Conservation (phyloP, 768 basidiomycete genomes). For the Boletus tylopilopsis region DNA sequence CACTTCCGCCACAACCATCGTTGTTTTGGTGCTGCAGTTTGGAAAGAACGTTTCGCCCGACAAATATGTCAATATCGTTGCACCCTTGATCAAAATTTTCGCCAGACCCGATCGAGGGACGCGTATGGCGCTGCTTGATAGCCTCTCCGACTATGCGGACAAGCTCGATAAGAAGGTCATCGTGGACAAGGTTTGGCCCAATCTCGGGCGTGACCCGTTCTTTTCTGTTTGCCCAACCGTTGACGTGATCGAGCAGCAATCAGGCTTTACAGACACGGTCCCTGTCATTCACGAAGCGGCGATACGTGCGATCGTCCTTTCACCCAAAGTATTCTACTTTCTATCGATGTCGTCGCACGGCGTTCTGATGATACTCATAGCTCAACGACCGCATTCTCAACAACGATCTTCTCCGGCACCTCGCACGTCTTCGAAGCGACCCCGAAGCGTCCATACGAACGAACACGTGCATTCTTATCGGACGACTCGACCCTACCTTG, state of each 20-base stretch:
- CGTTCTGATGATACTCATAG: slow-evolving; percentile 36
- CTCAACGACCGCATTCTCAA: slow-evolving; percentile 90
- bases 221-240: too few species aligned
- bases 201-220: slow-evolving; percentile 53
- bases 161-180: slow-evolving; percentile 85
- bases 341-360: not conserved
- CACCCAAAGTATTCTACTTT: slow-evolving; percentile 70
- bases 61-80: slow-evolving; percentile 65
- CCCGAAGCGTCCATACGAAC: slow-evolving; percentile 93
- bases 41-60: slow-evolving; percentile 66
- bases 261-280: slow-evolving; percentile 93
- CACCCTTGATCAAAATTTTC: slow-evolving; percentile 80
- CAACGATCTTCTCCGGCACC: slow-evolving; percentile 89
- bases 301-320: slow-evolving; percentile 79
- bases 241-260: slow-evolving; percentile 56
- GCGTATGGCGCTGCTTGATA: slow-evolving; percentile 90
- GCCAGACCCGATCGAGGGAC: slow-evolving; percentile 90
- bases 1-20: slow-evolving; percentile 66
- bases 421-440: slow-evolving; percentile 92
- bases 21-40: slow-evolving; percentile 82
- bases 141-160: slow-evolving; percentile 77
- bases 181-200: slow-evolving; percentile 87
- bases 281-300: slow-evolving; percentile 94
- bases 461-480: slow-evolving; percentile 95
- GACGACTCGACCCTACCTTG: slow-evolving; percentile 80